phyloP scores from a whole-genome alignment of 768 basidiomycete genomes.

The Termitomyces sp. region DNA sequence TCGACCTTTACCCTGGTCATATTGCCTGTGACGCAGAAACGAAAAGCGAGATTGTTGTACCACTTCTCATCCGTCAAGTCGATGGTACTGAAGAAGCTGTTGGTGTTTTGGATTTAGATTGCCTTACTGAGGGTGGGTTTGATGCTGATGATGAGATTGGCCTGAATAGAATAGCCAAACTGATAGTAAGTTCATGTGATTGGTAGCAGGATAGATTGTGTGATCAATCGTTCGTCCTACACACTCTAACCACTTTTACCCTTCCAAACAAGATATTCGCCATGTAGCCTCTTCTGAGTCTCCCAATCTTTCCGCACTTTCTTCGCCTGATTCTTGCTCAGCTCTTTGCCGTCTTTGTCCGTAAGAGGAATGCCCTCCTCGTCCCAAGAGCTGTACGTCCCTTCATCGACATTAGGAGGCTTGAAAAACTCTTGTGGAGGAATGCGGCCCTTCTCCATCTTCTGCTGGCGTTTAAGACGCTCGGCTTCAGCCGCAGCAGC shows the following conservation, averaged over 20 bases:
- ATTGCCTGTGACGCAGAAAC: conserved; percentile 93
- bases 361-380: conserved; percentile 79
- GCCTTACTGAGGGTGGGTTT: conserved; percentile 65
- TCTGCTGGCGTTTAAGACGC: conserved; percentile 62
- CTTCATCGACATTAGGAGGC: conserved; percentile 70
- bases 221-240: background rate
- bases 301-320: conserved; percentile 70
- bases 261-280: conserved; percentile 58
- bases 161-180: conserved; percentile 61
- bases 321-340: conserved; percentile 79
- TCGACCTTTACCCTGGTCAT: conserved; percentile 82
- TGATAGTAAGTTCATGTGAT: conserved; percentile 59
- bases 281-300: conserved; percentile 72
- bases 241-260: conserved; percentile 16
- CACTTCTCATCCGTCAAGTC: conserved; percentile 40
- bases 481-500: conserved; percentile 61
- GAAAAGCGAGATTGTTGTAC: conserved; percentile 85
- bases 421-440: conserved; percentile 78
- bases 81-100: conserved; percentile 25
- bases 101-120: conserved; percentile 85
- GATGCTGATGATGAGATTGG: conserved; percentile 73
- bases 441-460: conserved; percentile 80
- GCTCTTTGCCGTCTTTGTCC: conserved; percentile 78
- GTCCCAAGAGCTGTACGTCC: conserved; percentile 79
- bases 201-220: conserved; percentile 38